Conservation (phyloP, 805 yeast species). For the Candida oleophila region DNA sequence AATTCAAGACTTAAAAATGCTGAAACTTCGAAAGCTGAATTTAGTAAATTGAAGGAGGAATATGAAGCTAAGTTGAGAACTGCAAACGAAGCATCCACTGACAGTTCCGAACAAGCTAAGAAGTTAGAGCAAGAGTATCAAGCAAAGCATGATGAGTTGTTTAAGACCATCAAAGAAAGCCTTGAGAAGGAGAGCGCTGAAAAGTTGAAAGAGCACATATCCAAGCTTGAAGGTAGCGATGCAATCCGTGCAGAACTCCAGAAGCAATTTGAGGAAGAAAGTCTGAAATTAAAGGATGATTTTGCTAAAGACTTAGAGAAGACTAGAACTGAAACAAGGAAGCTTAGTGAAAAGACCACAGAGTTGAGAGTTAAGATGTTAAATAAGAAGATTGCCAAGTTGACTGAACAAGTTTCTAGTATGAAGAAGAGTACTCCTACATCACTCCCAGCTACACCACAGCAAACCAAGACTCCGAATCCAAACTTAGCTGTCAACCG, state of each 20-base stretch:
- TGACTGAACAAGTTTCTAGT: constrained; percentile 33
- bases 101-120: constrained; percentile 23
- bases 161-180: constrained; percentile 18
- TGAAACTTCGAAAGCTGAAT: constrained; percentile 7
- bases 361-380: constrained; percentile 59
- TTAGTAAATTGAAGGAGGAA: constrained; percentile 17
- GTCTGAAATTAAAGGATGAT: constrained; percentile 19
- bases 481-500: constrained; percentile 31
- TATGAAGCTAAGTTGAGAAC: constrained; percentile 22
- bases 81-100: constrained; percentile 14
- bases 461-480: constrained; percentile 9
- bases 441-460: constrained; percentile 5
- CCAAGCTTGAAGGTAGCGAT: constrained; percentile 3
- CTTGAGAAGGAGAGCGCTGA: constrained; percentile 32
- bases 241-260: constrained; percentile 8
- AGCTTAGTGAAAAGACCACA: constrained; percentile 54
- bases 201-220: background rate
- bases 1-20: background rate
- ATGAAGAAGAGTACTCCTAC: constrained; percentile 5
- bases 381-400: constrained; percentile 41
- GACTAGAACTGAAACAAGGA: constrained; percentile 41
- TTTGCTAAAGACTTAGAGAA: constrained; percentile 17
- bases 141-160: constrained; percentile 16
- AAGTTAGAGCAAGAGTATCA: constrained; percentile 23
- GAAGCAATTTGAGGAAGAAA: constrained; percentile 17